phyloP scores from a whole-genome alignment of 495 filamentous ascomycete genomes.

The Amniculicola lignicola region DNA sequence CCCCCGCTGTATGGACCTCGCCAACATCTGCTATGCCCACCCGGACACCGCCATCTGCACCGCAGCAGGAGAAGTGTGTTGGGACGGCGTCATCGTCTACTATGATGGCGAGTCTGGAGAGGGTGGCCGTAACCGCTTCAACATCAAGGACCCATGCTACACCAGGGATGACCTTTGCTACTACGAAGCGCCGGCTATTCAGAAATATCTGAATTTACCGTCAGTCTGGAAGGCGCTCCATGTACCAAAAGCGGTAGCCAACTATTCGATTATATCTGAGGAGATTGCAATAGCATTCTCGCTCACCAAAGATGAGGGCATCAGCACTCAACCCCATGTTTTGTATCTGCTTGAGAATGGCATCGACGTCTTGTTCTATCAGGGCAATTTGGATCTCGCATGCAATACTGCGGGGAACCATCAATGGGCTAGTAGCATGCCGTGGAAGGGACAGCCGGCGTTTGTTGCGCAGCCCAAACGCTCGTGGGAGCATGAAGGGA shows the following conservation, averaged over 20 bases:
- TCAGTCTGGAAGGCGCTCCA: conserved; percentile 40
- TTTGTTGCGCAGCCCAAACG: conserved; percentile 43
- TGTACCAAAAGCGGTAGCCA: conserved; percentile 36
- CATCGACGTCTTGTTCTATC: conserved; percentile 47
- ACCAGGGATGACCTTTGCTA: conserved; percentile 44
- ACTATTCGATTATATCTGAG: conserved; percentile 32
- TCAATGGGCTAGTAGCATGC: conserved; percentile 43
- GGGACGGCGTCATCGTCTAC: conserved; percentile 38
- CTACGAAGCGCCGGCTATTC: conserved; percentile 32
- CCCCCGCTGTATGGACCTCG: conserved; percentile 45
- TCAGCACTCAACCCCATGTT: conserved; percentile 36
- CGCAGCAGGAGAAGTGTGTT: conserved; percentile 39
- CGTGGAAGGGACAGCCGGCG: conserved; percentile 48
- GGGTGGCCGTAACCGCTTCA: conserved; percentile 46
- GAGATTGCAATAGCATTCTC: conserved; percentile 36
- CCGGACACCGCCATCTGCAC: conserved; percentile 40
- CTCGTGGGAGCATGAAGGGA: conserved; percentile 36
- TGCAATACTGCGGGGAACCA: conserved; percentile 50
- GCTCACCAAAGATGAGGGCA: conserved; percentile 35
- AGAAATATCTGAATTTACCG: conserved; percentile 43
- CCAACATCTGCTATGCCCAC: conserved; percentile 34
- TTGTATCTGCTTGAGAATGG: conserved; percentile 40
- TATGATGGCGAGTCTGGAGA: conserved; percentile 42
- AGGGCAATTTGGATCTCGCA: conserved; percentile 48
- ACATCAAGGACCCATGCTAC: conserved; percentile 44